Base-by-base conservation (phyloP, 352 stramenopile genomes). In the Peronospora farinosa region DNA sequence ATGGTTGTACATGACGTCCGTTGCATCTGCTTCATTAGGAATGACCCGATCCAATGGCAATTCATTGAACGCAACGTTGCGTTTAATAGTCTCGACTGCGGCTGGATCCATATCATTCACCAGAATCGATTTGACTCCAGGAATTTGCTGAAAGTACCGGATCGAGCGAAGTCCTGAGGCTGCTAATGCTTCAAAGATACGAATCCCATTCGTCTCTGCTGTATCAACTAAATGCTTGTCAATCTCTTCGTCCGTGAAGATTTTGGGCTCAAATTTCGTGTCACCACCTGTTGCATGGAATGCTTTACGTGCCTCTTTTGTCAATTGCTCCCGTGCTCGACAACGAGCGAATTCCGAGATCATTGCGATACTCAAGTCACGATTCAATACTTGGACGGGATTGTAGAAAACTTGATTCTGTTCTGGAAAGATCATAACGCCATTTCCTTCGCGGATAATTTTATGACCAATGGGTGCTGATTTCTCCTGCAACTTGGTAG, bases 121-220 rank as follows among this genome's bases (percentile, higher is more conserved):
- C 5, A 99, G 78, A 25, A 99, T 92, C 50, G 96, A 95, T 53
- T 97, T 90, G 11, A 99, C 84, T 21, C 94, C 92, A 0, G 93
- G 89, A 56, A 99, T 97, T 77, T 99, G 97, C 63, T 99, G 98
- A 63, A 95, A 97, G 72, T 99, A 99, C 43, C 97, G 90, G 47
- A 99, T 96, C 7, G 95, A 99, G 53, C 97, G 93, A 63, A 99
- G 71, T 6, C 97, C 97, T 0, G 96, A 98, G 13, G 97, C 97
- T 12, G 96, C 95, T 12, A 99, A 77, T 15, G 96, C 97, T 64
- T 99, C 97, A 17, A 99, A 95, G 55, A 99, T 97, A 35, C 81
- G 79, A 38, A 99, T 88, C 17, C 97, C 97, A 10, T 75, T 76
- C n/a, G 53, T 82, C 55, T 86, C 70, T 5, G 88, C 70, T 47